phyloP scores from a whole-genome alignment of 371 early-diverging fungal species.

The Massospora cicadina region DNA sequence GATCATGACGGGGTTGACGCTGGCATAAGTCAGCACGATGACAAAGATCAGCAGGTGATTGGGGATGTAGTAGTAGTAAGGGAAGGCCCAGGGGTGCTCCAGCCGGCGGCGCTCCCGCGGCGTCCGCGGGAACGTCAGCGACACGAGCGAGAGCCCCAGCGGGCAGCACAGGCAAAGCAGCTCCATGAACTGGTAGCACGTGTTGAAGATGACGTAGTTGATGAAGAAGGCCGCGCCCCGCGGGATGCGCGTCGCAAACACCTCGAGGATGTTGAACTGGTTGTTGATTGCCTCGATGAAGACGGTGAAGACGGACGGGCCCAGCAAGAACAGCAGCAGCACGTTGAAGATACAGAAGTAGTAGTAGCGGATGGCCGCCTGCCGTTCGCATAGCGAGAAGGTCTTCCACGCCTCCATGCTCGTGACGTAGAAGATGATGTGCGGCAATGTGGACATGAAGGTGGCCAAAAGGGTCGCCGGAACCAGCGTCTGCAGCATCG shows the following conservation, averaged over 20 bases:
- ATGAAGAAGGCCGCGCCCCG: conserved; percentile 59
- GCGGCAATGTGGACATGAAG: conserved; percentile 43
- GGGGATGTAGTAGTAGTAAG: conserved; percentile 46
- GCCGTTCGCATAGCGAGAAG: conserved; percentile 39
- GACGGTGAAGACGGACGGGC: conserved; percentile 52
- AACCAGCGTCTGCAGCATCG: conserved; percentile 40
- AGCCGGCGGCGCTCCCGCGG: conserved; percentile 43
- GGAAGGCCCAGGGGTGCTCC: conserved; percentile 39
- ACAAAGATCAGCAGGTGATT: conserved; percentile 59
- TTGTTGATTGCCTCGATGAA: conserved; percentile 45
- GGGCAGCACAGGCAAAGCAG: conserved; percentile 42
- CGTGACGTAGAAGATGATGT: conserved; percentile 27
- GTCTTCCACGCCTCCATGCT: conserved; percentile 34
- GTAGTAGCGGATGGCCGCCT: conserved; percentile 59
- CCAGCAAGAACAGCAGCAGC: conserved; percentile 63
- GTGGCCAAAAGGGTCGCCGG: conserved; percentile 38
- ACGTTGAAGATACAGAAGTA: conserved; percentile 77
- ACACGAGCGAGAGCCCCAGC: conserved; percentile 19
- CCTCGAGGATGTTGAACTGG: conserved; percentile 44
- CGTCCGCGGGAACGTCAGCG: conserved; percentile 35
- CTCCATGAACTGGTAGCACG: conserved; percentile 47
- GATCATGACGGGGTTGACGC: conserved; percentile 69
- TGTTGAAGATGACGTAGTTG: conserved; percentile 54
- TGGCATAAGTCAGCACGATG: conserved; percentile 70
- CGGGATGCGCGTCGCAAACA: conserved; percentile 47